Evolutionary conservation across 2,329 filamentous ascomycete species (phyloP), one percentile per base, ranked within the genome.

Genomic region (Clonostachys sp.): DNA sequence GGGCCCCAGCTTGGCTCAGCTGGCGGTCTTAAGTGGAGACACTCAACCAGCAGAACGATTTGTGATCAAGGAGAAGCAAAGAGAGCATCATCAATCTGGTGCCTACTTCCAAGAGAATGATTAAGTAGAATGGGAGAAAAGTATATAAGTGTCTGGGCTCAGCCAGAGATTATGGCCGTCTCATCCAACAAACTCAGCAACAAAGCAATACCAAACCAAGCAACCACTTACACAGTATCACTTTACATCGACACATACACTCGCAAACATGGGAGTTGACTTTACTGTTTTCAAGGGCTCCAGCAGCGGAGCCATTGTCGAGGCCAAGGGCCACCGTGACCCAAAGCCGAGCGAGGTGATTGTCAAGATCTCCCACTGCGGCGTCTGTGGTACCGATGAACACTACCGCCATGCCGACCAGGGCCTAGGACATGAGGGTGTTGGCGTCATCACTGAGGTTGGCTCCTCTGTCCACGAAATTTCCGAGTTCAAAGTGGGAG

Each of bases 341-440:
- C 45, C 39, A 12, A n/a, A 47, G 30, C 45, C 45, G 12, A 47
- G 40, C 45, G 80, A 84, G 52, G 67, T 86, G 50, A 82, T 86
- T 59, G 81, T 86, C 56, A 69, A 78, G 60, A 66, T 86, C 55
- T 74, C 78, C 2, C 81, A 84, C 66, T 84, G 81, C 59, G 82
- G 82, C 49, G 73, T 85, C 57, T 86, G 82, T 4, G 24, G 24
- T 30, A 30, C 24, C 9, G 24, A 30, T 30, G 24, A 30, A 10
- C 24, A n/a, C 10, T 39, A n/a, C 13, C 67, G 84, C 10, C 69
- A 73, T 40, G 78, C 74, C 13, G 79, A 73, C 44, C 77, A 73
- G 73, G 61, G 41, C 16, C 78, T 83, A 24, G 83, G 82, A 45
- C 83, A 86, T 61, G 83, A 86, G 56, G 84, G 86, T 41, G 74